Base-by-base conservation (phyloP, 1,284 basidiomycete species). In the Leccinum ambiguum region DNA sequence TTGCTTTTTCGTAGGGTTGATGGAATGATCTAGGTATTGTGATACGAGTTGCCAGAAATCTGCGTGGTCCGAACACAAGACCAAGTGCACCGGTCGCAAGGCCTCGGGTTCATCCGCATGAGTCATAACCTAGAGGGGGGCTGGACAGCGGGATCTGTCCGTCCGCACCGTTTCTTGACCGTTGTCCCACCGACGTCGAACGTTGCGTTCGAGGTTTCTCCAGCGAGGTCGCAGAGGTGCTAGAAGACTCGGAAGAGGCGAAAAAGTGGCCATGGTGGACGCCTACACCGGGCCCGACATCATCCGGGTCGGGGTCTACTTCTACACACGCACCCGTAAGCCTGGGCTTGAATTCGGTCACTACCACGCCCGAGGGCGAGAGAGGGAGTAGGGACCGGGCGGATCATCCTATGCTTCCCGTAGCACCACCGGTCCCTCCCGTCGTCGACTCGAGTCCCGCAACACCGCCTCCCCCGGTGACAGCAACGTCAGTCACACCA, bases 191-290 rank as follows among this genome's bases (percentile, higher is more conserved):
- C 6, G 21, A 26, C 50, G 21, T 14, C 50, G 18, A 23, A 45
- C 50, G 50, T 23, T 53, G 18, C 18, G 18, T 53, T 53, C 18
- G 50, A 13, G 18, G 14, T 56, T 9, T 69, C 69, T 64, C 53
- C 69, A 93, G 92, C 62, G 87, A 93, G 74, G 80, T 92, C 7
- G 82, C 86, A 18, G 86, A 91, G 68, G 92, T 93, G 2, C 78
- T 82, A 11, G 88, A 86, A 69, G 84, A 86, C 70, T 92, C 91
- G 2, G 76, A 81, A 10, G 92, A 93, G 16, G 91, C 91, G 9
- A 87, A 82, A 73, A 85, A 84, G 72, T 94, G 90, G 90, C 87
- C 91, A 1, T 70, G 78, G 18, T 87, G 83, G 82, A 73, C 76
- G 26, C 43, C 71, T 11, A 14, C 16, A 56, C 9, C 54, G 21